These are phyloP conservation scores for Saccharomycopsis sp. DNA, from an alignment of 805 yeast genomes.

Conservation along the genomic window DNA sequence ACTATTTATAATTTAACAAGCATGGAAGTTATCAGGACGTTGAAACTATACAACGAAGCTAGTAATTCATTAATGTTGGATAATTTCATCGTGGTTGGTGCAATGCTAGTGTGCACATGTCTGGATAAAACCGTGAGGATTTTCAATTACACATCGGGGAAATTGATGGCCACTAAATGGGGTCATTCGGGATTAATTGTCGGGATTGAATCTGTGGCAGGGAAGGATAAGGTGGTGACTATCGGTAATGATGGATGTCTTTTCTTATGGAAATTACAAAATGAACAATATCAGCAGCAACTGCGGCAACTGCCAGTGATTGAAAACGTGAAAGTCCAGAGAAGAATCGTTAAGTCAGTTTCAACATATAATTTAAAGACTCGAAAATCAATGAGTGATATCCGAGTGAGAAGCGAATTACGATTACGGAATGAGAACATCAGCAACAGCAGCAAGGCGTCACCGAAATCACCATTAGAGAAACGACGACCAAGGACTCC, in stretches of 20 bases:
- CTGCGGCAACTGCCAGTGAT: too few species aligned
- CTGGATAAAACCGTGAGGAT: constrained; percentile 53
- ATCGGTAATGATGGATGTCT: constrained; percentile 50
- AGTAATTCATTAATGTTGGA: constrained; percentile 42
- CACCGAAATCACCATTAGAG: constrained; percentile 1
- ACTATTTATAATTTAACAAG: constrained; percentile 32
- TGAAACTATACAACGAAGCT: constrained; percentile 35
- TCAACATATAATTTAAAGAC: neutral
- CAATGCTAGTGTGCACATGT: constrained; percentile 36
- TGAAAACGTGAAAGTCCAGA: constrained; percentile 9
- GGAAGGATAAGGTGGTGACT: constrained; percentile 31
- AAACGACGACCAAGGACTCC: constrained; percentile 20
- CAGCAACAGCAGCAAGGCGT: constrained; percentile 17
- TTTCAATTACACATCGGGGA: constrained; percentile 41
- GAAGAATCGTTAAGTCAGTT: constrained; percentile 20
- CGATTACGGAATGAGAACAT: constrained; percentile 8
- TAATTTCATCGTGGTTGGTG: constrained; percentile 31
- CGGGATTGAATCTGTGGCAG: constrained; percentile 30
- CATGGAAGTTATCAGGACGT: constrained; percentile 31
- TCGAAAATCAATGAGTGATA: constrained; percentile 24
- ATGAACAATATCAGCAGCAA: too few species aligned
- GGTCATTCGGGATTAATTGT: constrained; percentile 51
- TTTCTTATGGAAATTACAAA: constrained; percentile 51
- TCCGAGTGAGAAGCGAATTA: constrained; percentile 24
- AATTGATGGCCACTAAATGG: constrained; percentile 45